Evolutionary conservation across 768 basidiomycete species (phyloP).

Genomic region (Termitomyces sp.): DNA sequence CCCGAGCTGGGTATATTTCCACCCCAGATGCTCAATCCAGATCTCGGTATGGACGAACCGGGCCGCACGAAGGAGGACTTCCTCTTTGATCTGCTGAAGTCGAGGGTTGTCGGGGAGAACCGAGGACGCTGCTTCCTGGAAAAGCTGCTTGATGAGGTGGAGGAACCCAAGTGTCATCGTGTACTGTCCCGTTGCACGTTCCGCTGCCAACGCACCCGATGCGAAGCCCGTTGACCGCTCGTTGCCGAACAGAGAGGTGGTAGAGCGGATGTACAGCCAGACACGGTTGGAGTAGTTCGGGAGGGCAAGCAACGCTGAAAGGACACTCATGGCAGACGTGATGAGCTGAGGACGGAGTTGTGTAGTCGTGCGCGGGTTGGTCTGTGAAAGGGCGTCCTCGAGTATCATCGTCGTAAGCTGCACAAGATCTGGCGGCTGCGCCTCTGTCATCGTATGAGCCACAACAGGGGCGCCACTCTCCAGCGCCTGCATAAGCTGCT

Average conservation of each 20-base stretch:
- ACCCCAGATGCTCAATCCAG: conserved; percentile 80
- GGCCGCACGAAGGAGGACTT: conserved; percentile 73
- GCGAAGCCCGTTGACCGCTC: conserved; percentile 51
- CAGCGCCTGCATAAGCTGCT: conserved; percentile 60
- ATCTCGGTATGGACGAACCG: conserved; percentile 81
- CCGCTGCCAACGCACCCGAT: conserved; percentile 60
- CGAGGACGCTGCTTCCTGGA: conserved; percentile 64
- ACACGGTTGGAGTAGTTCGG: conserved; percentile 77
- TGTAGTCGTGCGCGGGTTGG: conserved; percentile 30
- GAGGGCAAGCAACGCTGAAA: conserved; percentile 69
- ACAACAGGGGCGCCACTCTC: conserved; percentile 53
- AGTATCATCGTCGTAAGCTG: conserved; percentile 78
- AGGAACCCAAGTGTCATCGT: conserved; percentile 79
- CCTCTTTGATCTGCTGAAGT: conserved; percentile 72
- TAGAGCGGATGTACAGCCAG: conserved; percentile 84
- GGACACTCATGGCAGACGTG: conserved; percentile 76
- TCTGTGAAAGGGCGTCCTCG: conserved; percentile 66
- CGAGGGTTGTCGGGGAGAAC: conserved; percentile 51
- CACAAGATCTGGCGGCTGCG: conserved; percentile 64
- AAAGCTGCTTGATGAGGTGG: conserved; percentile 68
- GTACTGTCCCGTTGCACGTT: conserved; percentile 70
- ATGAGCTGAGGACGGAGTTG: conserved; percentile 58
- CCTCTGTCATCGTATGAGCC: conserved; percentile 44
- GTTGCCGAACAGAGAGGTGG: conserved; percentile 69
- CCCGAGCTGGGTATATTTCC: conserved; percentile 80